These are phyloP conservation scores for Colletotrichum godetiae DNA, from an alignment of 2,329 filamentous ascomycete genomes.

Conservation along the genomic window DNA sequence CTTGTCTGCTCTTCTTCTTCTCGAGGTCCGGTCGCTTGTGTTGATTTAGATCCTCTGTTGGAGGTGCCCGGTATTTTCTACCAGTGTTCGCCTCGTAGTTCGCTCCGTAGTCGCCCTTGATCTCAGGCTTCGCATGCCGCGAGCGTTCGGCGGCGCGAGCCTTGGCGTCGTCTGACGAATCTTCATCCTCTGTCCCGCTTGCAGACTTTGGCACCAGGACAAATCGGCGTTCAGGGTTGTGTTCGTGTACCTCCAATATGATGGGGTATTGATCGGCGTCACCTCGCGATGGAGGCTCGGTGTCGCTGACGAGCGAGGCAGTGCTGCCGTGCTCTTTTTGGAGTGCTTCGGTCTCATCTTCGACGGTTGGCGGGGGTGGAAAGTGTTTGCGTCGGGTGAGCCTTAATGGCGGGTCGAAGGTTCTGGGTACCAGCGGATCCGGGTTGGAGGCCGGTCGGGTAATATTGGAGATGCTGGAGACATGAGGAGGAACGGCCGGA, in stretches of 20 bases:
- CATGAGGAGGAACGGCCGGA: conserved; percentile 30
- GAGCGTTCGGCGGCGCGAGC: conserved; percentile 35
- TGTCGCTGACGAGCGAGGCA: conserved; percentile 49
- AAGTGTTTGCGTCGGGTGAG: conserved; percentile 45
- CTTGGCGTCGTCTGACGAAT: conserved; percentile 39
- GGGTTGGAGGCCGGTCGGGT: conserved; percentile 13
- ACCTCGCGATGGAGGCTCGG: conserved; percentile 71
- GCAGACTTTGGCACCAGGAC: conserved; percentile 62
- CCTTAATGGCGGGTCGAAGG: conserved; percentile 37
- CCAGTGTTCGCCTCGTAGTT: conserved; percentile 59
- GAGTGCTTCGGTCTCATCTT: conserved; percentile 75
- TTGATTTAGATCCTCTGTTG: conserved; percentile 40
- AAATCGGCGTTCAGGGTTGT: conserved; percentile 74
- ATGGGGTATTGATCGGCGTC: conserved; percentile 76
- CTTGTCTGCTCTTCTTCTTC: conserved; percentile 50
- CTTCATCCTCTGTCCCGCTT: conserved; percentile 28
- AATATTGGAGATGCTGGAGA: conserved; percentile 15
- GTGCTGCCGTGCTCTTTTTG: conserved; percentile 66
- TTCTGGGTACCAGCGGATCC: conserved; percentile 13
- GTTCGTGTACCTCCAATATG: conserved; percentile 70
- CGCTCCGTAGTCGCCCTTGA: conserved; percentile 49
- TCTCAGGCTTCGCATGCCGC: conserved; percentile 28
- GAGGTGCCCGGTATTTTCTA: conserved; percentile 50
- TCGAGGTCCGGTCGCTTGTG: conserved; percentile 37
- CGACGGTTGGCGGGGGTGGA: conserved; percentile 74